Conservation (phyloP, 1,284 basidiomycete genomes). For the Neonothopanus nambi region DNA sequence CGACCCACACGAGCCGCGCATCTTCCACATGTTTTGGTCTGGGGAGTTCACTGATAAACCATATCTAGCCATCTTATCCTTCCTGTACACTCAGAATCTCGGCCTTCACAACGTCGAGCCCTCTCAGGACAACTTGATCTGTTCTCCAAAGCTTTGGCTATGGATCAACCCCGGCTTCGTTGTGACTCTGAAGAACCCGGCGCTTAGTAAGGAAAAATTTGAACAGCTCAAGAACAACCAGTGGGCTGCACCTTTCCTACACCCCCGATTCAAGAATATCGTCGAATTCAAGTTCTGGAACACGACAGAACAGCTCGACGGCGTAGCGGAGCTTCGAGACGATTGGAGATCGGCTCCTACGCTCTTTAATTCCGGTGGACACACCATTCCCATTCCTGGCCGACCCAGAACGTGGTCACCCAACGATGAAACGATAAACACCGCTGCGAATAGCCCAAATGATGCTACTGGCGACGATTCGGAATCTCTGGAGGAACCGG, state of each 20-base stretch:
- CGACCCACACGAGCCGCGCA: slow-evolving; percentile 67
- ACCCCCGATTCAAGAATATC: slow-evolving; percentile 78
- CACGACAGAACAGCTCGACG: slow-evolving; percentile 85
- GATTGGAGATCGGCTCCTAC: slow-evolving; percentile 74
- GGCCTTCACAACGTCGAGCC: slow-evolving; percentile 57
- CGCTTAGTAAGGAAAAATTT: slow-evolving; percentile 68
- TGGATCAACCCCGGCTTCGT: slow-evolving; percentile 86
- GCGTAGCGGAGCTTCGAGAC: slow-evolving; percentile 71
- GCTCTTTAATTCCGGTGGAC: slow-evolving; percentile 80
- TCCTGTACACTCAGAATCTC: slow-evolving; percentile 81
- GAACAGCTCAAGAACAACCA: slow-evolving; percentile 70
- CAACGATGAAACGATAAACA: slow-evolving; percentile 29
- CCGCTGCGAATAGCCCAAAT: slow-evolving; percentile 16
- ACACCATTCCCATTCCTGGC: slow-evolving; percentile 50
- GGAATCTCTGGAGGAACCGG: slow-evolving; percentile 39
- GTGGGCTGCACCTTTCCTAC: slow-evolving; percentile 85
- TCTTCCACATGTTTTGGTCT: slow-evolving; percentile 89
- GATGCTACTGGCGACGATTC: slow-evolving; percentile 2
- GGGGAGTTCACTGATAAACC: slow-evolving; percentile 87
- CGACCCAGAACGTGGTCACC: slow-evolving; percentile 34
- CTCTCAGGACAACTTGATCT: slow-evolving; percentile 38
- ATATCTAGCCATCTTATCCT: slow-evolving; percentile 77
- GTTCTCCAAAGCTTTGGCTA: slow-evolving; percentile 81
- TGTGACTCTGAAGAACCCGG: slow-evolving; percentile 71
- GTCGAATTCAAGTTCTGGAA: slow-evolving; percentile 91